Evolutionary conservation across 257 asterid genomes (phyloP).

Genomic region (Echites panduratus): DNA sequence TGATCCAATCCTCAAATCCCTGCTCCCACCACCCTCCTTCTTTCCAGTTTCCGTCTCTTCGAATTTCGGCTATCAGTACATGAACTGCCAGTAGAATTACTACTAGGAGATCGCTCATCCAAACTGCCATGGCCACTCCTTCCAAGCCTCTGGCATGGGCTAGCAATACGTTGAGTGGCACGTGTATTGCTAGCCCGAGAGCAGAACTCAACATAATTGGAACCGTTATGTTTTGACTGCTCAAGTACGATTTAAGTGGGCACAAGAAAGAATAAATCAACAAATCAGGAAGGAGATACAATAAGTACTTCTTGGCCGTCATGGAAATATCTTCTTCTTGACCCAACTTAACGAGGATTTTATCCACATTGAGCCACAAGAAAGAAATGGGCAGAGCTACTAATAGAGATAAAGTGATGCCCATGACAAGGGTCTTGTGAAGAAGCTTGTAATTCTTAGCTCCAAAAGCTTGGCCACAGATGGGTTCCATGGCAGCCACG

Average conservation of each 20-base stretch:
- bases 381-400: constrained; percentile 52
- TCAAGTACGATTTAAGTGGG: constrained; percentile 75
- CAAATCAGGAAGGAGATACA: constrained; percentile 69
- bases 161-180: constrained; percentile 51
- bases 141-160: constrained; percentile 46
- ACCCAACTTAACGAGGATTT: constrained; percentile 52
- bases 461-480: constrained; percentile 90
- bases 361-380: constrained; percentile 75
- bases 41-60: constrained; percentile 39
- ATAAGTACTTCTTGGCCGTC: constrained; percentile 46
- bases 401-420: constrained; percentile 33
- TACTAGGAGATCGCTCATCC: constrained; percentile 58
- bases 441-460: constrained; percentile 72
- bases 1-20: constrained; percentile 41
- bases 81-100: constrained; percentile 33
- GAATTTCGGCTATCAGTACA: constrained; percentile 34
- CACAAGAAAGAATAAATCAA: constrained; percentile 45
- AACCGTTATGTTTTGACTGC: constrained; percentile 52
- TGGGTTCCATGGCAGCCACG: constrained; percentile 78
- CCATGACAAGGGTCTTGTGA: constrained; percentile 68
- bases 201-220: constrained; percentile 79
- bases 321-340: constrained; percentile 56
- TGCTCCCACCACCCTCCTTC: constrained; percentile 87
- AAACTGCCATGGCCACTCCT: constrained; percentile 76
- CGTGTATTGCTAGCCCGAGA: constrained; percentile 50